Percentiles rank a stretch among this genome's conserved stretches.
phyloP scores from a whole-genome alignment of 257 asterid species.

The Solanum commersonii region DNA sequence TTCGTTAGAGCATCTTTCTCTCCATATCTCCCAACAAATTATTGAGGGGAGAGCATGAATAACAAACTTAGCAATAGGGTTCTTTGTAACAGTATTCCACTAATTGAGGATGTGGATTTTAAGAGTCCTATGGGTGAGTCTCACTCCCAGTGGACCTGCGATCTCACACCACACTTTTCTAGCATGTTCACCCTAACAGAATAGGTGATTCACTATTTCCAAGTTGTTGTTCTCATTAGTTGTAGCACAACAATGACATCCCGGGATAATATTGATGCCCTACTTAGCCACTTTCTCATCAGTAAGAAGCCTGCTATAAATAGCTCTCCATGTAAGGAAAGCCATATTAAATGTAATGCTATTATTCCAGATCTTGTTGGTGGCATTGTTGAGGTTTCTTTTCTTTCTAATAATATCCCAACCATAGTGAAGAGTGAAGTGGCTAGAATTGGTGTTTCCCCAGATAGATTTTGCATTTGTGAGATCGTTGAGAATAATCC shows the following conservation, averaged over 20 bases:
- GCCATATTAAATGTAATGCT: not conserved
- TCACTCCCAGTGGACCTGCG: not conserved
- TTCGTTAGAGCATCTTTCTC: not conserved
- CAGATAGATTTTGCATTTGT: not conserved
- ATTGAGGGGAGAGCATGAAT: not conserved
- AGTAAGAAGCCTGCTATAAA: no score
- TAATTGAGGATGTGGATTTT: not conserved
- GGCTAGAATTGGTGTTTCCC: no score
- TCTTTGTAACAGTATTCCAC: not conserved
- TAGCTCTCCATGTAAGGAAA: not conserved
- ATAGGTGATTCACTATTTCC: not conserved
- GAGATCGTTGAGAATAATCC: not conserved
- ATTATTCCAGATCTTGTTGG: not conserved
- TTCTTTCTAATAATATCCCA: no score
- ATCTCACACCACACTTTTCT: not conserved
- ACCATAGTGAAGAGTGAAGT: no score
- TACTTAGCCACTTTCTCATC: not conserved
- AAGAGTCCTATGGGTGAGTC: not conserved
- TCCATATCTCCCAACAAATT: not conserved
- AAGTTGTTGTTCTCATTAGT: not conserved
- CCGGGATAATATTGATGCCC: not conserved
- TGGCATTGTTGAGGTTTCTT: not conserved
- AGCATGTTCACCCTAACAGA: not conserved
- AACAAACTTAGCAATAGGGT: not conserved
- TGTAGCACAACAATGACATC: not conserved